phyloP scores from a whole-genome alignment of 2,329 filamentous ascomycete species.

The Lachnellula willkommii region DNA sequence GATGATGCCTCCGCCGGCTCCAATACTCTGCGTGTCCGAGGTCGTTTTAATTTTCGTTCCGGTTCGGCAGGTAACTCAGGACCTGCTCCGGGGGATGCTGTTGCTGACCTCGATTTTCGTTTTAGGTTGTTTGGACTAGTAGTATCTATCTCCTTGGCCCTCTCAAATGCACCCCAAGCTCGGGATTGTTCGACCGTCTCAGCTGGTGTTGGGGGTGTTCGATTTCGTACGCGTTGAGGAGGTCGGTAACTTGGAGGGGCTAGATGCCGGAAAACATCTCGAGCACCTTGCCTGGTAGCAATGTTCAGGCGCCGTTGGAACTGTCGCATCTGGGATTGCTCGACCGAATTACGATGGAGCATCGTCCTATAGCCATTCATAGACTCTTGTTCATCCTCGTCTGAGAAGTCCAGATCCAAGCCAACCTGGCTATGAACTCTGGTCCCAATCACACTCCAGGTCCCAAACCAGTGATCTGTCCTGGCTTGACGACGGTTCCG shows the following conservation, averaged over 20 bases:
- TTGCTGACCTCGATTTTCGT: constrained; percentile 66
- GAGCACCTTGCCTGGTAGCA: constrained; percentile 72
- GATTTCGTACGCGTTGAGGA: constrained; percentile 52
- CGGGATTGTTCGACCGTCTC: constrained; percentile 73
- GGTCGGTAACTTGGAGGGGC: constrained; percentile 33
- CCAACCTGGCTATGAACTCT: constrained; percentile 62
- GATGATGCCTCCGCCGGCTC: constrained; percentile 42
- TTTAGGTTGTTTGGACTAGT: constrained; percentile 55
- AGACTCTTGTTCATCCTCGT: constrained; percentile 51
- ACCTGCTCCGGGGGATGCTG: constrained; percentile 64
- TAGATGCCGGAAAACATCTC: constrained; percentile 65
- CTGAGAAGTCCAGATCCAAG: constrained; percentile 79
- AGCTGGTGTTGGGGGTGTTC: constrained; percentile 46
- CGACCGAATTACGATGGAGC: constrained; percentile 42
- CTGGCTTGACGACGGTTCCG: constrained; percentile 57
- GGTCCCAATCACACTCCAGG: constrained; percentile 64
- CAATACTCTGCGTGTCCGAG: constrained; percentile 66
- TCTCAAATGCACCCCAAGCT: constrained; percentile 89
- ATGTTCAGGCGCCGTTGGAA: constrained; percentile 84
- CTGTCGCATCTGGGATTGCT: constrained; percentile 55
- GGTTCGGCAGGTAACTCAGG: constrained; percentile 53
- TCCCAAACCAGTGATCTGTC: constrained; percentile 80
- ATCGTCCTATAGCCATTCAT: constrained; percentile 50
- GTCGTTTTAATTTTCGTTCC: constrained; percentile 80
- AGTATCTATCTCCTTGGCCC: constrained; percentile 65